A percentile compares a stretch with the other conserved stretches of the same genome.
These are phyloP conservation scores for Colletotrichum tamarilloi DNA, from an alignment of 2,329 filamentous ascomycete genomes.

Conservation along the genomic window DNA sequence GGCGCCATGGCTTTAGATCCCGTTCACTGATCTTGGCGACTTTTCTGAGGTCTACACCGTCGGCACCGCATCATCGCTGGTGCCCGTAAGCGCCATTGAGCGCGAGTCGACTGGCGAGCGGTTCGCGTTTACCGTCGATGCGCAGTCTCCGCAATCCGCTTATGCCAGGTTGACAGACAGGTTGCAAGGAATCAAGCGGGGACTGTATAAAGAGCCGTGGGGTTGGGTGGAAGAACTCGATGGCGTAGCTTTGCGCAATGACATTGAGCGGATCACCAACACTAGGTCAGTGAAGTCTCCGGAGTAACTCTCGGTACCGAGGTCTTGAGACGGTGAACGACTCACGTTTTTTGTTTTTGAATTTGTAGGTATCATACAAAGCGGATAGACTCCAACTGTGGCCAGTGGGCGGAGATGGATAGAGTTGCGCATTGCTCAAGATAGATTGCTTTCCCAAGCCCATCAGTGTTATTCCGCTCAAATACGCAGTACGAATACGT, in stretches of 20 bases:
- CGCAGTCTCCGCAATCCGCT: neutral
- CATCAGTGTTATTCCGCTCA: neutral
- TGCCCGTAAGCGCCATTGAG: neutral
- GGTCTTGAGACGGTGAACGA: neutral
- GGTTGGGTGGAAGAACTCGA: neutral
- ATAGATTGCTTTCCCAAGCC: neutral
- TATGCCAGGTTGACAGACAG: neutral
- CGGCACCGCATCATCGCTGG: neutral
- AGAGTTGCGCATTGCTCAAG: neutral
- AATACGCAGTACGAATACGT: neutral
- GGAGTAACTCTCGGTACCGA: neutral
- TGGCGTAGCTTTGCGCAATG: neutral
- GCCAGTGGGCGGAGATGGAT: neutral
- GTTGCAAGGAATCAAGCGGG: neutral
- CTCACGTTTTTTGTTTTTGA: neutral
- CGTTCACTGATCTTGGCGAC: neutral
- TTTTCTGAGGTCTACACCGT: constrained; percentile 10
- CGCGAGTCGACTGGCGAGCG: neutral
- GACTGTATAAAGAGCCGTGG: neutral
- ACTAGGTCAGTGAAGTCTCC: neutral
- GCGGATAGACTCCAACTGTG: neutral
- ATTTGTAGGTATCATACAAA: neutral
- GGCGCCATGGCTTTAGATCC: neutral
- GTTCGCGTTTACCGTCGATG: neutral
- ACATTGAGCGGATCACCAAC: neutral